These are phyloP conservation scores for Blastocystis sp. DNA, from an alignment of 352 stramenopile species.

Conservation along the genomic window DNA sequence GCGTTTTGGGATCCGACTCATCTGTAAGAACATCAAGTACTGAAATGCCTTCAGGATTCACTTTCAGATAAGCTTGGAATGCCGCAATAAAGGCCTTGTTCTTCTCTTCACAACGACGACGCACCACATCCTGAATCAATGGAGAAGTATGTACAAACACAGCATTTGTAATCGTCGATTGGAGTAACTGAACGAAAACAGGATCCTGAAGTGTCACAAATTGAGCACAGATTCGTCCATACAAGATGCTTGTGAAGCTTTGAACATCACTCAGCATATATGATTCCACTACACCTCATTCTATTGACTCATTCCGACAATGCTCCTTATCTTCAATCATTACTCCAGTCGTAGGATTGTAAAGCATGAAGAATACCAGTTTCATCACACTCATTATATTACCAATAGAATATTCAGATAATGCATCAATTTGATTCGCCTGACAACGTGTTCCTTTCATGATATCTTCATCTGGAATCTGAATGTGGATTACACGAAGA, in stretches of 20 bases:
- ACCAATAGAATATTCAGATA: conserved; percentile 32
- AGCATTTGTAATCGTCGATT: conserved; percentile 1
- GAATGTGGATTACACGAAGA: conserved; percentile 32
- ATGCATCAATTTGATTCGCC: conserved; percentile 19
- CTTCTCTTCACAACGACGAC: not conserved
- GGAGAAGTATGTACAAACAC: conserved; percentile 26
- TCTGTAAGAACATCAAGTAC: not conserved
- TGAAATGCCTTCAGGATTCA: not conserved
- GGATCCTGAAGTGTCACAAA: not conserved
- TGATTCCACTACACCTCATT: not conserved
- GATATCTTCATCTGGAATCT: conserved; percentile 43
- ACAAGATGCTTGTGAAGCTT: conserved; percentile 7
- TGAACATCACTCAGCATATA: conserved; percentile 31
- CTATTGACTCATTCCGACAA: not conserved
- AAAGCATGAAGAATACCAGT: conserved; percentile 15
- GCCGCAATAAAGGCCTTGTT: not conserved
- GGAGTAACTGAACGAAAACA: not conserved
- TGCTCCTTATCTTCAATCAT: conserved; percentile 3
- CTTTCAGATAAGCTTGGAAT: not conserved
- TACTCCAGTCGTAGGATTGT: not conserved
- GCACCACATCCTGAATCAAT: not conserved
- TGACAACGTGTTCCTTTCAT: not conserved
- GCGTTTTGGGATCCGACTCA: not conserved
- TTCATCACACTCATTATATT: conserved; percentile 22
- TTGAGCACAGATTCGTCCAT: not conserved